Conservation (phyloP, 2,329 filamentous ascomycete genomes). For the Furcasterigmium sp. region DNA sequence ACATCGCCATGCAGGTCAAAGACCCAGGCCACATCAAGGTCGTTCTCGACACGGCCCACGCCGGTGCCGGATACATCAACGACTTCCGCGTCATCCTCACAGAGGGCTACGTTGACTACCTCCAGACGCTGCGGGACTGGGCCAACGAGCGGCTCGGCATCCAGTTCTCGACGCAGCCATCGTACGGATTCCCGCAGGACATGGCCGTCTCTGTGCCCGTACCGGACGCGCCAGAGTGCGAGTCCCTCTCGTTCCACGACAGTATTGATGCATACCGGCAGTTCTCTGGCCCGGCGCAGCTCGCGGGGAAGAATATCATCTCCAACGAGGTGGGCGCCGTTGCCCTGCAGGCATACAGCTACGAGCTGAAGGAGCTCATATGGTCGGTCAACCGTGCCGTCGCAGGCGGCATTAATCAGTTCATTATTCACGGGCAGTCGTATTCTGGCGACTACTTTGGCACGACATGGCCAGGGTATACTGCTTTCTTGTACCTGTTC, state of each 20-base stretch:
- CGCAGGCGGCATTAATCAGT: slow-evolving; percentile 34
- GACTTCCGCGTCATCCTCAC: slow-evolving; percentile 4
- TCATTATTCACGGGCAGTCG: slow-evolving; percentile 37
- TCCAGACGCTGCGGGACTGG: slow-evolving; percentile 23
- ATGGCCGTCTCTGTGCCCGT: slow-evolving; percentile 29
- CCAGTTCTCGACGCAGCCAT: slow-evolving; percentile 30
- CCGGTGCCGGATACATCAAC: not conserved
- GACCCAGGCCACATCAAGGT: not conserved
- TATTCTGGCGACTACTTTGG: slow-evolving; percentile 31
- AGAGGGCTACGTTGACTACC: slow-evolving; percentile 18
- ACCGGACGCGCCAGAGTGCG: slow-evolving; percentile 33
- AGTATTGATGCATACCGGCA: slow-evolving; percentile 33
- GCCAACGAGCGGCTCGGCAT: slow-evolving; percentile 21
- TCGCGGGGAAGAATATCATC: slow-evolving; percentile 30
- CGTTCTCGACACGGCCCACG: not conserved
- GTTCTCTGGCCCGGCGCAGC: slow-evolving; percentile 29
- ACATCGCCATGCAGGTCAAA: slow-evolving; percentile 1
- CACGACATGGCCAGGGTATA: slow-evolving; percentile 44
- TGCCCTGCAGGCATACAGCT: slow-evolving; percentile 15
- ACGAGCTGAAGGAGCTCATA: slow-evolving; percentile 15
- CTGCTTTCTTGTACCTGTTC: slow-evolving; percentile 35
- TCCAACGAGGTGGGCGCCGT: slow-evolving; percentile 31
- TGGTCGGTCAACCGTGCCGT: slow-evolving; percentile 30
- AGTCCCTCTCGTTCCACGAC: slow-evolving; percentile 28
- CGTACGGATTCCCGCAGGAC: slow-evolving; percentile 36